These are phyloP conservation scores for Lupinus albus DNA, from an alignment of 306 rosid species.

Conservation along the genomic window DNA sequence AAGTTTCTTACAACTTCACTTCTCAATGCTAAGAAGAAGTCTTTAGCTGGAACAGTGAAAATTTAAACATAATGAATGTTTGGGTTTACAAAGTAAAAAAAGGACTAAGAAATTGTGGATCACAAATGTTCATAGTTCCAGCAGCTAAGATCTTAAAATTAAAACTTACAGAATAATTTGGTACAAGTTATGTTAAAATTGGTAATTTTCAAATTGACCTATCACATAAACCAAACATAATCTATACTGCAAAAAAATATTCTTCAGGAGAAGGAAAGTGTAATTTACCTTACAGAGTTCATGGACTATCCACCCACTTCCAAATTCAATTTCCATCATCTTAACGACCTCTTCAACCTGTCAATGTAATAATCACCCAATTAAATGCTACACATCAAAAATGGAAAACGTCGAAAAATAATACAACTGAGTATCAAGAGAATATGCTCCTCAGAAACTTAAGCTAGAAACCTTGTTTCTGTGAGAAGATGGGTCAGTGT, in stretches of 20 bases:
- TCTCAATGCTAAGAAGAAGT: too few relatives aligned
- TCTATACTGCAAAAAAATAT: background rate
- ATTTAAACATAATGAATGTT: background rate
- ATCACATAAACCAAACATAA: background rate
- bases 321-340: constrained; percentile 83
- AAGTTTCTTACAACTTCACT: too few relatives aligned
- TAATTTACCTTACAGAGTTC: constrained; percentile 64
- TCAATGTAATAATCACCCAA: background rate
- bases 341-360: constrained; percentile 70
- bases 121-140: too few relatives aligned
- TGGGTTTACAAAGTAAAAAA: background rate
- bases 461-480: constrained; percentile 58
- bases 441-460: background rate
- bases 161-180: too few relatives aligned
- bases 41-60: too few relatives aligned
- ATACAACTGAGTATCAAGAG: background rate
- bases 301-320: constrained; percentile 66
- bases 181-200: too few relatives aligned
- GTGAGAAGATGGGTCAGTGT: constrained; percentile 57
- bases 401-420: background rate
- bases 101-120: too few relatives aligned
- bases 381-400: background rate
- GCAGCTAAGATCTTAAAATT: too few relatives aligned
- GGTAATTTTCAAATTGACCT: too few relatives aligned
- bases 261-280: constrained; percentile 14